Conservation (phyloP, 106 monocot genomes). For the Dioscorea zingiberensis region DNA sequence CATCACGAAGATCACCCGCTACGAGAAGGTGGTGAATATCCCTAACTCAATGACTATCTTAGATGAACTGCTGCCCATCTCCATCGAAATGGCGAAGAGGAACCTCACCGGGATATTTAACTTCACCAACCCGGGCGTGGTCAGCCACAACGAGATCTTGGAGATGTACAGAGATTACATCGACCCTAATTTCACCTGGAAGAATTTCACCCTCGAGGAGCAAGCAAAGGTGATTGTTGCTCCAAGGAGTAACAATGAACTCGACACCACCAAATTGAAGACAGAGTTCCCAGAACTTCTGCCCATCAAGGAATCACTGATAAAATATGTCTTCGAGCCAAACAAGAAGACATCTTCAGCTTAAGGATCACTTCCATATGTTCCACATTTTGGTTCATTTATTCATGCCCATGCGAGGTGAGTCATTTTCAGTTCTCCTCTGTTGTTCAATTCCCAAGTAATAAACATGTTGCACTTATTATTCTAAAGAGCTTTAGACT, state of each 20-base stretch:
- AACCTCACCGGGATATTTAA: constrained; percentile 69
- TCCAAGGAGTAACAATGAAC: constrained; percentile 57
- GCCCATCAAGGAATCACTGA: constrained; percentile 45
- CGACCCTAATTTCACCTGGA: constrained; percentile 56
- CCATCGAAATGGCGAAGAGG: constrained; percentile 62
- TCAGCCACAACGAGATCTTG: constrained; percentile 57
- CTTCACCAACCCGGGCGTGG: constrained; percentile 60
- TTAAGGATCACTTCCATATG: constrained; percentile 6
- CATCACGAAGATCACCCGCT: constrained; percentile 51
- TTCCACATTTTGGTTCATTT: neutral
- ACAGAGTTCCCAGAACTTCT: constrained; percentile 43
- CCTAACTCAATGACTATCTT: constrained; percentile 66
- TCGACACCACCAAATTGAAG: constrained; percentile 41
- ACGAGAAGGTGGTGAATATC: constrained; percentile 57
- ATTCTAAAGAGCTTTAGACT: too few relatives aligned
- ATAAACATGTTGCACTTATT: neutral
- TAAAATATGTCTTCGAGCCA: constrained; percentile 45
- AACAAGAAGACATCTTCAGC: constrained; percentile 40
- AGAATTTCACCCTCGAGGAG: constrained; percentile 54
- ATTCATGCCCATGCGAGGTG: neutral
- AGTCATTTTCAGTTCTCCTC: neutral
- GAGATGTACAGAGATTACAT: constrained; percentile 61
- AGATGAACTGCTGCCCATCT: constrained; percentile 56
- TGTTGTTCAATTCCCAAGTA: neutral
- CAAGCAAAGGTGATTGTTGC: constrained; percentile 64